Evolutionary conservation across 305 asterid genomes (phyloP), one percentile per base, ranked within the genome.

Genomic region (Striga hermonthica): DNA sequence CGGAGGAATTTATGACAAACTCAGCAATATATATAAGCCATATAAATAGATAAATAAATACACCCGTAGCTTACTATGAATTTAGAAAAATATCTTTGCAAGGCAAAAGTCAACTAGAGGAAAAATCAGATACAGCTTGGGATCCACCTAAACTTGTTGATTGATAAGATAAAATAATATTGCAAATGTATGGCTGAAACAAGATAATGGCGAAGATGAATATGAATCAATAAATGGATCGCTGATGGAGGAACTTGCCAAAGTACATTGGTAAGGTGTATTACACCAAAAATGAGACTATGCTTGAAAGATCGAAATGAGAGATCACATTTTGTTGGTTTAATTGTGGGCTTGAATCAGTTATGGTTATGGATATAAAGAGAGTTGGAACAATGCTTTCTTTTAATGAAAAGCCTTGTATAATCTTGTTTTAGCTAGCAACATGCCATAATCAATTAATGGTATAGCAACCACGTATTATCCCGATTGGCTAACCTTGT

Each of bases 121-220:
- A 56, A 56, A 31, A 56, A 34, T 10, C 14, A 34, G 61, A 56
- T 56, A 34, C 11, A 56, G 41, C 12, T 56, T 56, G 9, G 16
- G 41, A 56, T 9, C 61, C 22, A 4, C 61, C 43, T 56, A 4
- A 9, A 2, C 4, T 34, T 22, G n/a, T 9, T 6, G 16, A 34
- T 15, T 56, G 58, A 7, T 13, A 35, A 15, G 8, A 44, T 13
- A 13, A 54, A 14, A 34, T 31, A 9, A 1, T 56, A 7, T 31
- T 11, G 41, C 31, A 56, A 34, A 56, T 56, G 43, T 34, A 56
- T 31, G 61, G 61, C 43, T 9, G 41, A 5, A 34, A 56, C 43
- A 9, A 56, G 4, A 35, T 31, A 55, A 3, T 55, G 60, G 11
- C 2, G 13, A 28, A 54, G 14, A 54, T 39, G 57, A 50, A 31